Base-by-base conservation (phyloP, 768 basidiomycete species). In the Trametes gibbosa region DNA sequence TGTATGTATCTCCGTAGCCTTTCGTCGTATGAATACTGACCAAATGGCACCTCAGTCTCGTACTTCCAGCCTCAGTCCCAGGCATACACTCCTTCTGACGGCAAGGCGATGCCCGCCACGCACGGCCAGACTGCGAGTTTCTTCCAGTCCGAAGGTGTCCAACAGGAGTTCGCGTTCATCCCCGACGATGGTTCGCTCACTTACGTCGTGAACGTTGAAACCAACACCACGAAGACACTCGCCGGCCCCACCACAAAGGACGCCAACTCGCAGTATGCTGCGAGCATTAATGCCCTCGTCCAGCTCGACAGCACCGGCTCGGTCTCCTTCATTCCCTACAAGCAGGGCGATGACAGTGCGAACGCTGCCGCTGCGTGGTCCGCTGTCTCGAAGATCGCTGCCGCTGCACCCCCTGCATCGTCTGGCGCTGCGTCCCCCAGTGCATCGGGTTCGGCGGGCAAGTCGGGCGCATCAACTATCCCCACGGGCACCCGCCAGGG, bases 41-140 rank as follows among this genome's bases (percentile, higher is more conserved):
- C 57, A 56, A 27, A 39, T 24, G 39, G 14, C 37, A 41, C 9
- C 42, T 9, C 35, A 94, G 92, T 83, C 72, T 82, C 88, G 23
- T 90, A 77, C 78, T 89, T 89, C 82, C 93, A 95, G 72, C 85
- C 90, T 10, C 72, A 77, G 10, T 62, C 84, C 6, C 85, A 92
- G 68, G 52, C 77, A 0, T 92, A 85, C 71, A 74, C 83, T 13
- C 70, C 75, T 16, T 12, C 73, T 8, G 66, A 67, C 55, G 82
- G 83, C 46, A 68, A 74, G 40, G 48, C 79, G 2, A 86, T 92
- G 81, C 90, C 91, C 14, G 81, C 84, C 32, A 73, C 77, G 2
- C 82, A 86, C 63, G 90, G 90, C 12, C 79, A 86, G 69, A 80
- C 85, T 2, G 74, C 89, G 3, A 88, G 86, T 12, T 83, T 92